Conservation (phyloP, 2,329 filamentous ascomycete species). For the Aspergillus sp. region DNA sequence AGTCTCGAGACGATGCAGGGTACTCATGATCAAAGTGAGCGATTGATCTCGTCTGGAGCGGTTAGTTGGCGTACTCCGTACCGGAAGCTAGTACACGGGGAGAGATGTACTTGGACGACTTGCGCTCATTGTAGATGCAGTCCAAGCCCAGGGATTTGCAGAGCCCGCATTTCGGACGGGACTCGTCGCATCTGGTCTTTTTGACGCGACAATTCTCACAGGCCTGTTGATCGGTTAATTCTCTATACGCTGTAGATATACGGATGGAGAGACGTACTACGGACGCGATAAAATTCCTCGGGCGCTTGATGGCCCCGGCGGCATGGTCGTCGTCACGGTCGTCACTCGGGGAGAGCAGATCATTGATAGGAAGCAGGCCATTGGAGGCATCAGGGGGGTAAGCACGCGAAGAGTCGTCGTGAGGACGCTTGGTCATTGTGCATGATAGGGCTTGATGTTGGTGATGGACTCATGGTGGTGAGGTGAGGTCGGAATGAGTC, state of each 20-base stretch:
- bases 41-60: conserved; percentile 44
- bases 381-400: conserved; percentile 18
- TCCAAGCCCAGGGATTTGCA: conserved; percentile 43
- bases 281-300: conserved; percentile 33
- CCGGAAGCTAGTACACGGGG: not conserved
- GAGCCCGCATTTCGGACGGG: conserved; percentile 44
- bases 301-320: conserved; percentile 23
- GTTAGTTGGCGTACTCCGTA: conserved; percentile 2
- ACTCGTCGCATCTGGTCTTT: conserved; percentile 50
- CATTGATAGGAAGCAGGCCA: conserved; percentile 23
- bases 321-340: conserved; percentile 16
- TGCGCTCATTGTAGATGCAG: conserved; percentile 47
- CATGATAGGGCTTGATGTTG: conserved; percentile 14
- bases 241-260: not conserved
- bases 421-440: conserved; percentile 32
- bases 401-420: conserved; percentile 22
- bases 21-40: conserved; percentile 48
- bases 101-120: conserved; percentile 42
- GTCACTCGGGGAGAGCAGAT: conserved; percentile 28
- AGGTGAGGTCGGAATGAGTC: not conserved
- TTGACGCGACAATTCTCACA: conserved; percentile 48
- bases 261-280: conserved; percentile 19
- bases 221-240: conserved; percentile 28
- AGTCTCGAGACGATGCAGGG: conserved; percentile 45
- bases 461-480: not conserved